These are phyloP conservation scores for Hypoxylon sp. DNA, from an alignment of 2,329 filamentous ascomycete genomes.

Conservation along the genomic window DNA sequence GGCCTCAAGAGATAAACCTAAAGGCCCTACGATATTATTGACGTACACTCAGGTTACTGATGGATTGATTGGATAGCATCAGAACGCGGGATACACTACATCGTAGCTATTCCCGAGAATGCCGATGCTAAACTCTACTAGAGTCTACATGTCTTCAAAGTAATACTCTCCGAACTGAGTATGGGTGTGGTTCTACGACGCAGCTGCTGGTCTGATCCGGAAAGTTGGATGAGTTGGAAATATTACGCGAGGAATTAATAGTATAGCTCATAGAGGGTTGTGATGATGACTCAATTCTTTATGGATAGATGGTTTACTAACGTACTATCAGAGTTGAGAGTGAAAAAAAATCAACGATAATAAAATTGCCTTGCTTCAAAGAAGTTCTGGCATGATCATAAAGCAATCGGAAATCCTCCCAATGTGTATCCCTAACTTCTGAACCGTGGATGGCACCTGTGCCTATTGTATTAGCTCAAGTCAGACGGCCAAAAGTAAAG, in stretches of 20 bases:
- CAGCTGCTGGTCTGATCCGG: neutral
- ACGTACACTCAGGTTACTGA: too few relatives aligned
- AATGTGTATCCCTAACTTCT: slow-evolving; percentile 11
- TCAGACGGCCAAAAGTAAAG: neutral
- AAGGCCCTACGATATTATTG: too few relatives aligned
- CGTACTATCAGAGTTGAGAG: neutral
- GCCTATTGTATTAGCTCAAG: slow-evolving; percentile 11
- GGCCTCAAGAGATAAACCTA: too few relatives aligned
- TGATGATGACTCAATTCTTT: neutral
- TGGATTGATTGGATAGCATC: too few relatives aligned
- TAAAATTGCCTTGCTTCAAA: slow-evolving; percentile 9
- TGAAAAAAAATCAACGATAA: neutral
- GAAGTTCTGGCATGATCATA: neutral
- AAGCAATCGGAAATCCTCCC: slow-evolving; percentile 20
- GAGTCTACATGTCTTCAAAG: neutral
- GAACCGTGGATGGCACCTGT: slow-evolving; percentile 18
- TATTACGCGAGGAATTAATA: neutral
- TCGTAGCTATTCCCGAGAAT: too few relatives aligned
- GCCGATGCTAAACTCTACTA: neutral
- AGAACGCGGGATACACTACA: too few relatives aligned
- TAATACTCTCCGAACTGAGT: neutral
- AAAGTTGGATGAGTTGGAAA: neutral
- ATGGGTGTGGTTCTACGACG: neutral
- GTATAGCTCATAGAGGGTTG: neutral
- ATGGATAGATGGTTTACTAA: neutral